phyloP scores from a whole-genome alignment of 2,329 filamentous ascomycete species.

The Aspergillus phoenicis region DNA sequence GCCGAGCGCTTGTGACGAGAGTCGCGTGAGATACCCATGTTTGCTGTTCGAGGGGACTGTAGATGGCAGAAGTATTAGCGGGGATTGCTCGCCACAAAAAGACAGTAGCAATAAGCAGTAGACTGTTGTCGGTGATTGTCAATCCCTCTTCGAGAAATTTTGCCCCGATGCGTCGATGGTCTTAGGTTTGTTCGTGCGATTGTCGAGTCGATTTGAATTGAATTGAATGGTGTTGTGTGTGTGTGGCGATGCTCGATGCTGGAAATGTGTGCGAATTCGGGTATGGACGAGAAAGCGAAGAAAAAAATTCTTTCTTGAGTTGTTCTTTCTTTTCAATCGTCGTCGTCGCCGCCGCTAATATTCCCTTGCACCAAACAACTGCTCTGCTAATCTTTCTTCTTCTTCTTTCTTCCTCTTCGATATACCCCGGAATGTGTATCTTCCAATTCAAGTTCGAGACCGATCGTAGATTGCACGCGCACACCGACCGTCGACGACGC shows the following conservation, averaged over 20 bases:
- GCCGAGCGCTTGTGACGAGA: constrained; percentile 99
- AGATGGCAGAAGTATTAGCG: constrained; percentile 7
- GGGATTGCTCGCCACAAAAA: not conserved
- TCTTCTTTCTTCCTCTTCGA: not conserved
- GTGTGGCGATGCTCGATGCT: not conserved
- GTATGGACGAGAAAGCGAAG: not conserved
- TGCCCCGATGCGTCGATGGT: not conserved
- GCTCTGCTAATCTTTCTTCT: not conserved
- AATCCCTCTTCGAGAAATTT: not conserved
- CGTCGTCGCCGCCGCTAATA: not conserved
- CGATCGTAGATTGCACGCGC: constrained; percentile 5
- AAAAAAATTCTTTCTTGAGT: not conserved
- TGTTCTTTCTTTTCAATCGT: not conserved
- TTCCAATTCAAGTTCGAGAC: constrained; percentile 1
- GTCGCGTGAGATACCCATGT: constrained; percentile 99
- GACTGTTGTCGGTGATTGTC: not conserved
- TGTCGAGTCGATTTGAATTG: not conserved
- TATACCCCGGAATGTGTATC: not conserved
- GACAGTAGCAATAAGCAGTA: not conserved
- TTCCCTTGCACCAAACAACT: not conserved
- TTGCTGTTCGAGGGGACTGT: constrained; percentile 65
- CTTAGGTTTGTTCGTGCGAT: not conserved
- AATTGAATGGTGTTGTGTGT: no score
- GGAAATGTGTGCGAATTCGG: not conserved
- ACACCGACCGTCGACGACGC: constrained; percentile 2